These are phyloP conservation scores for Rhodamnia argentea DNA, from an alignment of 345 rosid genomes.

Conservation along the genomic window DNA sequence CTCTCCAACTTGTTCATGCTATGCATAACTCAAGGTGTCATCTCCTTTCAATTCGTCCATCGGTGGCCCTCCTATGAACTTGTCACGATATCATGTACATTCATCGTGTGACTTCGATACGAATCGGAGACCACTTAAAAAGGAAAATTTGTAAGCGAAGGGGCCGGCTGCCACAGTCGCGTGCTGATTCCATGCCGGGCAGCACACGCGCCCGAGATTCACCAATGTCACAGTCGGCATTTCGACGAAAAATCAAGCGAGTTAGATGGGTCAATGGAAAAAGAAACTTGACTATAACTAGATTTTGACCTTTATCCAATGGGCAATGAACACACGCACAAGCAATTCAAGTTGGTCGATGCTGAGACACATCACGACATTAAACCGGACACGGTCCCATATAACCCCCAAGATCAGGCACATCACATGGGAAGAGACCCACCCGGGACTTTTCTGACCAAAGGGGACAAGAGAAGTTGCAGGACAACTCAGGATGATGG, in stretches of 20 bases:
- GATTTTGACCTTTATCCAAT: not conserved
- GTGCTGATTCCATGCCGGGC: not conserved
- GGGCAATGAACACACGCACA: not conserved
- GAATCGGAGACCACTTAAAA: not conserved
- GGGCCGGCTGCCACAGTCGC: not conserved
- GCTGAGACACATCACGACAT: not conserved
- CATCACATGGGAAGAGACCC: not conserved
- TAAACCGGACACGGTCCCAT: not conserved
- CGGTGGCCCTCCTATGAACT: not conserved
- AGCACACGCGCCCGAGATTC: not conserved
- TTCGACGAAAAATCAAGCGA: not conserved
- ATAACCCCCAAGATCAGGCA: not conserved
- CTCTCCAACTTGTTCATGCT: not conserved
- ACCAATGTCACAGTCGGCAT: not conserved
- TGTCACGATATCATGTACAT: not conserved
- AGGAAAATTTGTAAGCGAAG: not conserved
- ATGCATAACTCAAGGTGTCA: not conserved
- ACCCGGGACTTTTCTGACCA: not conserved
- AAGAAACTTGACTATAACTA: not conserved
- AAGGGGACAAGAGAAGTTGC: not conserved
- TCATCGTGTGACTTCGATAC: not conserved
- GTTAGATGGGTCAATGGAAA: not conserved
- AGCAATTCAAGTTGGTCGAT: not conserved
- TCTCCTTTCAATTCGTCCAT: not conserved
- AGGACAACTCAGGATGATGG: not conserved